Evolutionary conservation across 139 green algal species (phyloP).

Genomic region (Spirogloea muscicola): DNA sequence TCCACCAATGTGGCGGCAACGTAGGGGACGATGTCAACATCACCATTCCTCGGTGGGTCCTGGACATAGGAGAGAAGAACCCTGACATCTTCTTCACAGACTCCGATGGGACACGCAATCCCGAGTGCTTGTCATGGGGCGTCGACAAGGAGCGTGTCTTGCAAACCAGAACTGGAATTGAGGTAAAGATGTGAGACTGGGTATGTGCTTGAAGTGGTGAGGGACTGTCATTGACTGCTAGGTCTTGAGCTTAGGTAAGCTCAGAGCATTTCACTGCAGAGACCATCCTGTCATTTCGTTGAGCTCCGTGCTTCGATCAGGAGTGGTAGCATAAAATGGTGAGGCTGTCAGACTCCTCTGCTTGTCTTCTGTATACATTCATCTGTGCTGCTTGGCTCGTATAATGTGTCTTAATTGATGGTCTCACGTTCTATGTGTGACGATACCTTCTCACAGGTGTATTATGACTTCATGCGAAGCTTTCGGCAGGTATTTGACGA

Average conservation of each 20-base stretch:
- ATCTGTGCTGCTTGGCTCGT: too few relatives aligned
- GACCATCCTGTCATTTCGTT: too few relatives aligned
- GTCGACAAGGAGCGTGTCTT: constrained; percentile 81
- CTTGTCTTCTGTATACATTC: too few relatives aligned
- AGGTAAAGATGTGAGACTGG: constrained; percentile 42
- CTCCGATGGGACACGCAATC: constrained; percentile 72
- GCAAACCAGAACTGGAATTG: constrained; percentile 73
- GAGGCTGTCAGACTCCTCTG: too few relatives aligned
- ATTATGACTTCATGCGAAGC: constrained; percentile 42
- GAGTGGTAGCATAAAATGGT: too few relatives aligned
- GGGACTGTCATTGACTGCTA: too few relatives aligned
- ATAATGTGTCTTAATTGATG: too few relatives aligned
- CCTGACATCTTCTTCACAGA: constrained; percentile 96
- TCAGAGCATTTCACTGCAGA: too few relatives aligned
- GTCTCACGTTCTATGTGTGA: too few relatives aligned
- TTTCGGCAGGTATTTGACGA: constrained; percentile 33
- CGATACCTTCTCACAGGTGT: constrained; percentile 22
- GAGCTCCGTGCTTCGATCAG: too few relatives aligned
- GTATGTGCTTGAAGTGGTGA: neutral
- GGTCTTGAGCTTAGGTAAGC: too few relatives aligned
- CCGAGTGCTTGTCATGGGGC: constrained; percentile 86
- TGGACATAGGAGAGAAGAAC: constrained; percentile 75
- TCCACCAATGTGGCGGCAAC: constrained; percentile 45
- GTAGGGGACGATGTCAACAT: constrained; percentile 61
- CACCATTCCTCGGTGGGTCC: constrained; percentile 87